Base-by-base conservation (phyloP, 2,329 filamentous ascomycete species). In the Trichoderma cornu-damae region DNA sequence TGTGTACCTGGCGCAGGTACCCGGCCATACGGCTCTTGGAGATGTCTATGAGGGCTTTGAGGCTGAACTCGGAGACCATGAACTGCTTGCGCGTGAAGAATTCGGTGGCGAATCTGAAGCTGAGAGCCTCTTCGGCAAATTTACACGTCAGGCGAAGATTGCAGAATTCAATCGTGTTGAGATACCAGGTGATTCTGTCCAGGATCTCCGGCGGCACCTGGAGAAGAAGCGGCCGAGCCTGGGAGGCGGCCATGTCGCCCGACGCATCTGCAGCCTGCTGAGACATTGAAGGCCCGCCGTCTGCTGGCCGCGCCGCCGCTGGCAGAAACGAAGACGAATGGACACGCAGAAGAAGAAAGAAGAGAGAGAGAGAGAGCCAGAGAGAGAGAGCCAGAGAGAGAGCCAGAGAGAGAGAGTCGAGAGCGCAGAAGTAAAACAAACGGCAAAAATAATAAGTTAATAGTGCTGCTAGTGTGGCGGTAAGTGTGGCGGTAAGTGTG, bases 61-160 rank as follows among this genome's bases (percentile, higher is more conserved):
- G 70, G 63, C 84, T 87, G 62, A 75, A 69, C 32, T 80, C 72
- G 1, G 78, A 79, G 54, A 86, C 65, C 79, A 86, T 84, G 69
- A 87, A 88, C 65, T 87, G 84, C 64, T 80, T 82, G 67, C 82
- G 83, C 50, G 72, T 75, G 69, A 89, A 88, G 73, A 85, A 88
- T 61, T 86, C 83, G 22, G 72, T 72, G 26, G 78, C 74, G 62
- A 87, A 88, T 32, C 73, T 73, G 48, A 76, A 72, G 67, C 82
- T 81, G 11, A 86, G 71, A 1, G 73, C 71, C 18, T 69, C 69
- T 65, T 87, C 83, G 11, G 84, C 65, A 16, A 73, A 67, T 56
- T 77, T 81, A 71, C 82, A 85, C 2, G 76, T 75, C 14, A 77
- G 69, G 6, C 85, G 83, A 6, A 87, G 66, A 11, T 70, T 67